Evolutionary conservation across 345 rosid species (phyloP).

Genomic region (Lenwebbia sp.): DNA sequence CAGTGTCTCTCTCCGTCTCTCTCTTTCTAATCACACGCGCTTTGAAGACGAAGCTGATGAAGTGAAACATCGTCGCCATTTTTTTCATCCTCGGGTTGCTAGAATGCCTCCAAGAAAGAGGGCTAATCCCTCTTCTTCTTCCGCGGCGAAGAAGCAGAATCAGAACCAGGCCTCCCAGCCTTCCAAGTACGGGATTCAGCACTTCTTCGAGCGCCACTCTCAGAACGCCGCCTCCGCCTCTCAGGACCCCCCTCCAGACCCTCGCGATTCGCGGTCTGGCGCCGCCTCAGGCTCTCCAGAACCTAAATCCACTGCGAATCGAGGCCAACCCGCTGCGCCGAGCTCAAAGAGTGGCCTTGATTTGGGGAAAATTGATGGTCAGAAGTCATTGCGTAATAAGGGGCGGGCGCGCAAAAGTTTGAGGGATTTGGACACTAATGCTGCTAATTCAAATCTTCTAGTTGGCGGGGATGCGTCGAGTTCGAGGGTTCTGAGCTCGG

Average conservation of each 20-base stretch:
- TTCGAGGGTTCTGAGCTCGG: not conserved
- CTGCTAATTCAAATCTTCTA: not conserved
- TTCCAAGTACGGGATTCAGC: conserved; percentile 65
- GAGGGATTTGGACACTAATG: not conserved
- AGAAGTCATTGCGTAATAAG: not conserved
- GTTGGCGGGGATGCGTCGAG: not conserved
- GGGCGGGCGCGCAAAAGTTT: not conserved
- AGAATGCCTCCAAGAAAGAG: conserved; percentile 2
- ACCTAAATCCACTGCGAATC: conserved; percentile 3
- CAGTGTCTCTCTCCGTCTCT: not conserved
- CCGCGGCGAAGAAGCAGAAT: conserved; percentile 21
- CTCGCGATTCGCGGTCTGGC: too few relatives aligned
- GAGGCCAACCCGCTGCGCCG: not conserved
- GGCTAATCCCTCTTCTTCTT: not conserved
- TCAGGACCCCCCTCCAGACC: not conserved
- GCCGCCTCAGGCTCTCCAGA: not conserved
- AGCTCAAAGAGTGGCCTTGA: not conserved
- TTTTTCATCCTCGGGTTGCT: not conserved
- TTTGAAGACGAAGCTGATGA: not conserved
- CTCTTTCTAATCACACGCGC: not conserved
- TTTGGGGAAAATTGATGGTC: not conserved
- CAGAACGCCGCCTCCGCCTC: conserved; percentile 26
- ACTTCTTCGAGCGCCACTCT: conserved; percentile 68
- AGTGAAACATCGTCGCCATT: not conserved
- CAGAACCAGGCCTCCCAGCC: conserved; percentile 33